These are phyloP conservation scores for Plasmodium gonderi DNA, from an alignment of 169 alveolate genomes.

Conservation along the genomic window DNA sequence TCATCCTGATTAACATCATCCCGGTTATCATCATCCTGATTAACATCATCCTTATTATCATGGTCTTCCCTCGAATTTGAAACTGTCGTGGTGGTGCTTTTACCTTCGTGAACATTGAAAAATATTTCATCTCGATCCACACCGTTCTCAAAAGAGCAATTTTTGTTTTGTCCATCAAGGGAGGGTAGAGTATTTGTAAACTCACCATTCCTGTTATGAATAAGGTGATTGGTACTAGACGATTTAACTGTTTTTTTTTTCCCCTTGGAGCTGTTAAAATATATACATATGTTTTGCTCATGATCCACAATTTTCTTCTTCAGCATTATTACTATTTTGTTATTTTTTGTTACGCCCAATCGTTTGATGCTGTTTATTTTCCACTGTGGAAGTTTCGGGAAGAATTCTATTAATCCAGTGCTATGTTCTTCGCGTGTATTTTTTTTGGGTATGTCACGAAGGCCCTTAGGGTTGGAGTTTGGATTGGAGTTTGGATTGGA, in stretches of 20 bases:
- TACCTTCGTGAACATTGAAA: too few relatives aligned
- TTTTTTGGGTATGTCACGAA: not conserved
- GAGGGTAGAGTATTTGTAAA: not conserved
- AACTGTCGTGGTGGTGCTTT: not conserved
- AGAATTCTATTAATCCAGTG: conserved; percentile 53
- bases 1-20: not conserved
- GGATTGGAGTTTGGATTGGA: too few relatives aligned
- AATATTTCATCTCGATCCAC: too few relatives aligned
- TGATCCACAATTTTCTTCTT: conserved; percentile 13
- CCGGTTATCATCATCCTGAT: not conserved
- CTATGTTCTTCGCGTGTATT: not conserved
- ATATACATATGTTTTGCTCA: conserved; percentile 17
- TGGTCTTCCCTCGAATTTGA: not conserved
- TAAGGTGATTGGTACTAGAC: not conserved
- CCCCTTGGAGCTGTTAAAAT: not conserved
- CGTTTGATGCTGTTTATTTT: conserved; percentile 50
- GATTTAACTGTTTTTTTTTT: not conserved
- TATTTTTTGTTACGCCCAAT: conserved; percentile 48
- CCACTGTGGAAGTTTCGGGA: conserved; percentile 73
- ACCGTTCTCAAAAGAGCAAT: not conserved
- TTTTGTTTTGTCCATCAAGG: not conserved
- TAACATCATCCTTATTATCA: not conserved
- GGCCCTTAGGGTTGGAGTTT: too few relatives aligned
- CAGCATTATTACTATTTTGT: conserved; percentile 16
- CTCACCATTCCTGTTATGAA: not conserved